phyloP scores from a whole-genome alignment of 202 grass and related monocot genomes.

The Eragrostis tef region DNA sequence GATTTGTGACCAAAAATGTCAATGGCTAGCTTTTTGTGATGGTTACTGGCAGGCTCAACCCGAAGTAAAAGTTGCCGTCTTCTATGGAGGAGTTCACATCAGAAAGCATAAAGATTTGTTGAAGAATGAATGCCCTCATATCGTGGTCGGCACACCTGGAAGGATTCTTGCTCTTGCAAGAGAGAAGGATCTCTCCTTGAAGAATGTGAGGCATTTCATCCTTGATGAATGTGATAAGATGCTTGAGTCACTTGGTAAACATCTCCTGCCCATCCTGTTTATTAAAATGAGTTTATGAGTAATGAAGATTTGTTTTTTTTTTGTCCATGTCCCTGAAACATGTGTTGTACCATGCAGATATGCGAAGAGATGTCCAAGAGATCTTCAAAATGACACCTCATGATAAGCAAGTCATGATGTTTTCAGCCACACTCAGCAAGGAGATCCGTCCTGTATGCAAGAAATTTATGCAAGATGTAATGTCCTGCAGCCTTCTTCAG shows the following conservation, averaged over 20 bases:
- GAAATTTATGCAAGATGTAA: conserved; percentile 99
- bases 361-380: conserved; percentile 97
- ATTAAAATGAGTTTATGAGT: not conserved
- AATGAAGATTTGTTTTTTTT: not conserved
- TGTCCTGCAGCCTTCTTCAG: conserved; percentile 56
- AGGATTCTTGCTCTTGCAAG: conserved; percentile 90
- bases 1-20: too few species aligned
- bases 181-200: conserved; percentile 93
- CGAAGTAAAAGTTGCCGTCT: conserved; percentile 93
- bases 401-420: conserved; percentile 99
- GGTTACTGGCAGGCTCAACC: too few species aligned
- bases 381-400: conserved; percentile 99
- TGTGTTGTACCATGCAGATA: conserved; percentile 59
- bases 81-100: conserved; percentile 97
- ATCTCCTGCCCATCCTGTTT: not conserved
- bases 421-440: conserved; percentile 98
- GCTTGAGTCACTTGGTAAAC: conserved; percentile 95
- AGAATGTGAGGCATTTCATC: conserved; percentile 99
- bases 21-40: too few species aligned
- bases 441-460: conserved; percentile 99
- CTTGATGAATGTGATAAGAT: conserved; percentile 99
- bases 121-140: conserved; percentile 98
- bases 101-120: conserved; percentile 89
- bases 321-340: not conserved
- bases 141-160: conserved; percentile 94